phyloP scores from a whole-genome alignment of 2,329 filamentous ascomycete species.

The Exophiala oligosperma region DNA sequence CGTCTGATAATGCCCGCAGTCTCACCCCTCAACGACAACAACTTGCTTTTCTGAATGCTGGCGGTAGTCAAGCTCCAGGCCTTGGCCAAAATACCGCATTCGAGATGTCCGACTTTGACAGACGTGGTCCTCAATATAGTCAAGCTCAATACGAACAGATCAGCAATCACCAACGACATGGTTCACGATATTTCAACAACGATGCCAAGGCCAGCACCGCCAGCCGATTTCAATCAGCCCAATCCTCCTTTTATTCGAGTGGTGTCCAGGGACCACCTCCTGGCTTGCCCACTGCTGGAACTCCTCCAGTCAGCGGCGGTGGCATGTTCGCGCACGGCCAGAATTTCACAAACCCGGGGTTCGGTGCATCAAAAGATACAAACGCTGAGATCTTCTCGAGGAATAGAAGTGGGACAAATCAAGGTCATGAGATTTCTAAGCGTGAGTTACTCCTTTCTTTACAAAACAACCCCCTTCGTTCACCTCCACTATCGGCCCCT shows the following conservation, averaged over 20 bases:
- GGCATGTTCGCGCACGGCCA: conserved; percentile 90
- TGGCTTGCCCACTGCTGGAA: conserved; percentile 90
- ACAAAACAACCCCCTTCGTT: conserved; percentile 81
- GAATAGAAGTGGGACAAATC: conserved; percentile 62
- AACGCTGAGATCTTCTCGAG: conserved; percentile 75
- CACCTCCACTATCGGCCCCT: conserved; percentile 73
- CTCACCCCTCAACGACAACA: conserved; percentile 78
- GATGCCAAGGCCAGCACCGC: conserved; percentile 41
- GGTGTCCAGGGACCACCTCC: conserved; percentile 92
- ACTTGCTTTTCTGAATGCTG: conserved; percentile 3
- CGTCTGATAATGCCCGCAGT: conserved; percentile 60
- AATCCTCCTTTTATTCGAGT: conserved; percentile 72
- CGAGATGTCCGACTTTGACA: conserved; percentile 47
- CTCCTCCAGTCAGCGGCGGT: conserved; percentile 76
- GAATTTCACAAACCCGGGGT: conserved; percentile 67
- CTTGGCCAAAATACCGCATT: conserved; percentile 43
- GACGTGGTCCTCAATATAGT: conserved; percentile 58
- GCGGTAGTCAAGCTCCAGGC: conserved; percentile 55
- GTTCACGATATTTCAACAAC: conserved; percentile 87
- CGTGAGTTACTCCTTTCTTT: conserved; percentile 98
- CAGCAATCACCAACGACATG: conserved; percentile 78
- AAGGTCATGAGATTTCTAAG: conserved; percentile 85
- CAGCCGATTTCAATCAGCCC: conserved; percentile 41
- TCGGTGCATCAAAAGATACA: conserved; percentile 70
- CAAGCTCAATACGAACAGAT: conserved; percentile 57